Percentiles rank a stretch among this genome's conserved stretches.
Evolutionary conservation across 2,329 filamentous ascomycete genomes (phyloP).

Genomic region (Tolypocladium amazonense): DNA sequence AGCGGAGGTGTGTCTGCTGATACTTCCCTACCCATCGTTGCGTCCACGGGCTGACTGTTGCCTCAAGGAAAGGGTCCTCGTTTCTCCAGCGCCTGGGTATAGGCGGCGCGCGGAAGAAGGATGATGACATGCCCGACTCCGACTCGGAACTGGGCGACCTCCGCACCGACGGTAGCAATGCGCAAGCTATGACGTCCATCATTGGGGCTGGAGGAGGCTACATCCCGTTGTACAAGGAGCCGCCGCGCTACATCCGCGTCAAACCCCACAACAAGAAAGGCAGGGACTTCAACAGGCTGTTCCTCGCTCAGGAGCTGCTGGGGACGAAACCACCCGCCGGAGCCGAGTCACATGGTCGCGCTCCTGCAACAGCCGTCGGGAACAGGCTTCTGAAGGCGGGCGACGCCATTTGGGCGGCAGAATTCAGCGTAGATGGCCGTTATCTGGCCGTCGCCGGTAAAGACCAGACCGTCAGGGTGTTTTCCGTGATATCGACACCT

Average conservation of each 20-base stretch:
- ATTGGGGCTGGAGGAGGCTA: constrained; percentile 60
- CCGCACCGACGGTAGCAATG: constrained; percentile 71
- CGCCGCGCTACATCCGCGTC: constrained; percentile 84
- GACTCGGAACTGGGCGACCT: constrained; percentile 59
- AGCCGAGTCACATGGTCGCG: constrained; percentile 15
- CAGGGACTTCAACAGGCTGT: constrained; percentile 75
- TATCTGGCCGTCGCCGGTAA: constrained; percentile 90
- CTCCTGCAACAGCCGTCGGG: constrained; percentile 25
- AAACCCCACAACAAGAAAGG: constrained; percentile 69
- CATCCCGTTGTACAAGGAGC: constrained; percentile 78
- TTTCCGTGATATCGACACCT: constrained; percentile 72
- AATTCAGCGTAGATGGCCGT: constrained; percentile 85
- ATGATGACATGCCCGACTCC: constrained; percentile 46
- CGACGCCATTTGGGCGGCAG: constrained; percentile 80
- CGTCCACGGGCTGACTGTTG: constrained; percentile 4
- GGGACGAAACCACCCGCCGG: constrained; percentile 36
- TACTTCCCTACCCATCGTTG: neutral
- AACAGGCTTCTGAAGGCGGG: constrained; percentile 32
- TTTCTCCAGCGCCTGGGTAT: constrained; percentile 78
- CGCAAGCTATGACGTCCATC: constrained; percentile 69
- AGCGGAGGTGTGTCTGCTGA: constrained; percentile 47
- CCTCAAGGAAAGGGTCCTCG: constrained; percentile 67
- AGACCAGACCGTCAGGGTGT: constrained; percentile 76
- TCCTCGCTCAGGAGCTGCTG: constrained; percentile 82
- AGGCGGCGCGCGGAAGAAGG: constrained; percentile 64